These are phyloP conservation scores for Fusarium coffeatum DNA, from an alignment of 2,329 filamentous ascomycete genomes.

Conservation along the genomic window DNA sequence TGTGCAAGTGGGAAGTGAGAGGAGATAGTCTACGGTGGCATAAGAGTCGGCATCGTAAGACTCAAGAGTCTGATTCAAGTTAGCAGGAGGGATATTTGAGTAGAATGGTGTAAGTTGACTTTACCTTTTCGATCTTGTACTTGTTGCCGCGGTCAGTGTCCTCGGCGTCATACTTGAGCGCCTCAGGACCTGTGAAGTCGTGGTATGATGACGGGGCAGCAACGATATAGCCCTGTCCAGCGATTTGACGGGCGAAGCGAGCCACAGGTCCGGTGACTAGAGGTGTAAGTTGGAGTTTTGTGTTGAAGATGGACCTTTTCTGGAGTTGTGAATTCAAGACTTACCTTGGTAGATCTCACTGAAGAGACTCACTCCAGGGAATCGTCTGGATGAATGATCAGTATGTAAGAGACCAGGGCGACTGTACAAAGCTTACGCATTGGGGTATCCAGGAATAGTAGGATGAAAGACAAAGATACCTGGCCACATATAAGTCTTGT, in stretches of 20 bases:
- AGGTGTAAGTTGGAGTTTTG: background rate
- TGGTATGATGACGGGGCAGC: conserved; percentile 92
- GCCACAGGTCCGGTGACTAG: conserved; percentile 89
- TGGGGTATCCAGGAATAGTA: conserved; percentile 83
- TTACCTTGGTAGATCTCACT: conserved; percentile 97
- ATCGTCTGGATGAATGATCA: conserved; percentile 60
- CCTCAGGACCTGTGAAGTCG: conserved; percentile 87
- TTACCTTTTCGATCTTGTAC: conserved; percentile 83
- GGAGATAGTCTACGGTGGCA: conserved; percentile 75
- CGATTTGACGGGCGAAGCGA: conserved; percentile 91
- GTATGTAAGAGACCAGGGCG: background rate
- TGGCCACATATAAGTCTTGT: conserved; percentile 53
- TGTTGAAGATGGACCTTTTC: background rate
- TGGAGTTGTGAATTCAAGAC: conserved; percentile 51
- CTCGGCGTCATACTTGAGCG: conserved; percentile 85
- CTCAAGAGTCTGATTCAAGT: conserved; percentile 70
- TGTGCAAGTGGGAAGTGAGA: conserved; percentile 80
- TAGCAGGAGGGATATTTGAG: background rate
- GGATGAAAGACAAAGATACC: conserved; percentile 93
- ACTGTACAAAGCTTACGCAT: conserved; percentile 68
- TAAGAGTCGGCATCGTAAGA: conserved; percentile 87
- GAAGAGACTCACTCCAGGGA: conserved; percentile 89
- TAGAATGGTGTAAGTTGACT: background rate
- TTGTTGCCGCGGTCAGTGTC: conserved; percentile 90
- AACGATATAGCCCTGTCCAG: conserved; percentile 92